Evolutionary conservation across 1,284 basidiomycete genomes (phyloP).

Genomic region (Rhodofomes roseus): DNA sequence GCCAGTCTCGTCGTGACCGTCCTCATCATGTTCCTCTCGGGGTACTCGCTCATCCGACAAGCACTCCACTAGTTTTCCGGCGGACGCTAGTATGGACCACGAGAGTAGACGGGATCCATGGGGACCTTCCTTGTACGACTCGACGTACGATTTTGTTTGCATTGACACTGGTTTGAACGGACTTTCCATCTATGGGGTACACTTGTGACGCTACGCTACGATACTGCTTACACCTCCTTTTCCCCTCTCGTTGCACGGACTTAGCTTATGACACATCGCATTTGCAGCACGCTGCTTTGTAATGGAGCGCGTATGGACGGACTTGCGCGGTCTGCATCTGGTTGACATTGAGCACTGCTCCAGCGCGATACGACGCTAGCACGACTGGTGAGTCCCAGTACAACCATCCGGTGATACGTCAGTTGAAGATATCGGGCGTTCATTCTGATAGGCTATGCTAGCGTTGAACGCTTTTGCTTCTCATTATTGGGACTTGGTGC

Average conservation of each 20-base stretch:
- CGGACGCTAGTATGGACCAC: too few relatives aligned
- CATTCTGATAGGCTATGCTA: too few relatives aligned
- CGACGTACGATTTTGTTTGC: background rate
- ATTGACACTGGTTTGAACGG: background rate
- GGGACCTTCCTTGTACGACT: background rate
- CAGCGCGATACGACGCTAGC: too few relatives aligned
- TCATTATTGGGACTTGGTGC: too few relatives aligned
- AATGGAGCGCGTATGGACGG: background rate
- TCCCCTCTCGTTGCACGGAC: background rate
- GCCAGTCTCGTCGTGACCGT: slow-evolving; percentile 65
- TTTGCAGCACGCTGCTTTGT: background rate
- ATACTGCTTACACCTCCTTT: background rate
- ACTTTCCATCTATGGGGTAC: background rate
- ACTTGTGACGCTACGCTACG: slow-evolving; percentile 1
- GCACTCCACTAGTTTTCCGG: slow-evolving; percentile 14
- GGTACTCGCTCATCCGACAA: slow-evolving; percentile 57
- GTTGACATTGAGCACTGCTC: background rate
- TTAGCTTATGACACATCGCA: background rate
- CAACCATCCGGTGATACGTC: too few relatives aligned
- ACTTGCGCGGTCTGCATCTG: background rate
- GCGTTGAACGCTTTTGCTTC: too few relatives aligned
- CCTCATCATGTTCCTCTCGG: slow-evolving; percentile 71
- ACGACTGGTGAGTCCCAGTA: too few relatives aligned
- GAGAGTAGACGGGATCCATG: background rate
- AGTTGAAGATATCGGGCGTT: too few relatives aligned